Evolutionary conservation across 2,329 filamentous ascomycete genomes (phyloP).

Genomic region (Teratosphaeria epicoccoides): DNA sequence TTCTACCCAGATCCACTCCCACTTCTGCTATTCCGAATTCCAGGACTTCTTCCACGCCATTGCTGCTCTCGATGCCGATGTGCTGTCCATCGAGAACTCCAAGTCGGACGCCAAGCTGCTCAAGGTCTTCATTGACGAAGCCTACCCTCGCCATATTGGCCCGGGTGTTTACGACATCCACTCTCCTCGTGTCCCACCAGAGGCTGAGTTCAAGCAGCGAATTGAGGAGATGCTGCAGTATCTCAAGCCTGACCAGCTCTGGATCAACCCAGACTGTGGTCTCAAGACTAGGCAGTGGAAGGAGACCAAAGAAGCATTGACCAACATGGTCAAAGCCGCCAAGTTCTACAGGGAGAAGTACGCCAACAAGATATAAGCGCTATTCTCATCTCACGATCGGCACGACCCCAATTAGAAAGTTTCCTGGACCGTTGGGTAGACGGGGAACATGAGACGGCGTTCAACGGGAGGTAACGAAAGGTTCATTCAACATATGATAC

Average conservation of each 20-base stretch:
- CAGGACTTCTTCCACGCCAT: conserved; percentile 99
- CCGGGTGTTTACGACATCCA: conserved; percentile 99
- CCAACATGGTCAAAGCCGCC: conserved; percentile 96
- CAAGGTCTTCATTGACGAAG: conserved; percentile 94
- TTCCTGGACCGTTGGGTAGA: conserved; percentile 2
- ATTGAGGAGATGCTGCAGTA: conserved; percentile 94
- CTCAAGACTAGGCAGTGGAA: conserved; percentile 98
- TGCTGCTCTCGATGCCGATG: conserved; percentile 91
- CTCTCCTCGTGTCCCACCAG: conserved; percentile 90
- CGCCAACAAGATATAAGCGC: conserved; percentile 13
- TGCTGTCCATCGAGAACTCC: conserved; percentile 99
- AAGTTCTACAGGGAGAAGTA: conserved; percentile 78
- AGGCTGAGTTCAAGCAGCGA: conserved; percentile 97
- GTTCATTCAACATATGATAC: conserved; percentile 6
- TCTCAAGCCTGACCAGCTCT: conserved; percentile 97
- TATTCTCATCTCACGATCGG: conserved; percentile 2
- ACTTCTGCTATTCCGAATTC: conserved; percentile 99
- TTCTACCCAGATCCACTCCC: conserved; percentile 97
- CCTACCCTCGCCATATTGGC: conserved; percentile 95
- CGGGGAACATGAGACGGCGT: conserved; percentile 5
- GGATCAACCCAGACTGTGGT: conserved; percentile 99
- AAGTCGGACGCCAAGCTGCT: conserved; percentile 99
- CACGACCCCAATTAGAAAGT: conserved; percentile 1
- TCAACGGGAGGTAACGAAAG: conserved; percentile 12
- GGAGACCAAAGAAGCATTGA: conserved; percentile 92